These are phyloP conservation scores for Juglanconis sp. DNA, from an alignment of 2,329 filamentous ascomycete species.

Conservation along the genomic window DNA sequence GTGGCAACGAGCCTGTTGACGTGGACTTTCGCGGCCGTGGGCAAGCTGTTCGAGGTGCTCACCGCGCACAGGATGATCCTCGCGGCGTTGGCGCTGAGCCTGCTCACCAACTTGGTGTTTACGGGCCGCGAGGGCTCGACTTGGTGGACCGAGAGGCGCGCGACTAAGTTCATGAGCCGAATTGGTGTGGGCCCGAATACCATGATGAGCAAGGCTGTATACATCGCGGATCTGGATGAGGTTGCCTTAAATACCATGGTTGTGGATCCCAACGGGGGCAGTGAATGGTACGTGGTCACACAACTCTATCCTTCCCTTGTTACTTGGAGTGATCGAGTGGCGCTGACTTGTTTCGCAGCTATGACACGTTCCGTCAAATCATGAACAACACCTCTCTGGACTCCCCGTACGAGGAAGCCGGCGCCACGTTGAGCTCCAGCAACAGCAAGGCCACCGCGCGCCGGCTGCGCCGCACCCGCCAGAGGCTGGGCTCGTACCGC, in stretches of 20 bases:
- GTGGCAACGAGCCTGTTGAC: conserved; percentile 73
- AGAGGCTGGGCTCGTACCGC: conserved; percentile 77
- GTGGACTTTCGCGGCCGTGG: conserved; percentile 66
- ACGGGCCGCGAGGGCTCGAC: conserved; percentile 68
- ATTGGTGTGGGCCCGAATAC: conserved; percentile 76
- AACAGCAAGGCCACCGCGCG: conserved; percentile 54
- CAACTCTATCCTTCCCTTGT: neutral
- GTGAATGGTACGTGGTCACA: conserved; percentile 42
- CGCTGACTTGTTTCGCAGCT: conserved; percentile 36
- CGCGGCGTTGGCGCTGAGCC: conserved; percentile 63
- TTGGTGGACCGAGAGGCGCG: conserved; percentile 85
- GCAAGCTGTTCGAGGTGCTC: conserved; percentile 63
- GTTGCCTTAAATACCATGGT: conserved; percentile 40
- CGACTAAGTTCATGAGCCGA: conserved; percentile 74
- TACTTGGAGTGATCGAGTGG: neutral
- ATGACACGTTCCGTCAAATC: conserved; percentile 59
- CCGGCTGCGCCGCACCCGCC: conserved; percentile 74
- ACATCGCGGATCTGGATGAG: conserved; percentile 75
- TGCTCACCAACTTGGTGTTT: conserved; percentile 70
- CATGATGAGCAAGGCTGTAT: conserved; percentile 82
- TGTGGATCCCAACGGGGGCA: conserved; percentile 37
- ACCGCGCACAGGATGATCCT: conserved; percentile 75
- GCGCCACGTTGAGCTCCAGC: conserved; percentile 42
- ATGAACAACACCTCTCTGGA: conserved; percentile 57
- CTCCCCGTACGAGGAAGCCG: conserved; percentile 51